Evolutionary conservation across 1,284 basidiomycete genomes (phyloP).

Genomic region (Fomitopsis schrenkii): DNA sequence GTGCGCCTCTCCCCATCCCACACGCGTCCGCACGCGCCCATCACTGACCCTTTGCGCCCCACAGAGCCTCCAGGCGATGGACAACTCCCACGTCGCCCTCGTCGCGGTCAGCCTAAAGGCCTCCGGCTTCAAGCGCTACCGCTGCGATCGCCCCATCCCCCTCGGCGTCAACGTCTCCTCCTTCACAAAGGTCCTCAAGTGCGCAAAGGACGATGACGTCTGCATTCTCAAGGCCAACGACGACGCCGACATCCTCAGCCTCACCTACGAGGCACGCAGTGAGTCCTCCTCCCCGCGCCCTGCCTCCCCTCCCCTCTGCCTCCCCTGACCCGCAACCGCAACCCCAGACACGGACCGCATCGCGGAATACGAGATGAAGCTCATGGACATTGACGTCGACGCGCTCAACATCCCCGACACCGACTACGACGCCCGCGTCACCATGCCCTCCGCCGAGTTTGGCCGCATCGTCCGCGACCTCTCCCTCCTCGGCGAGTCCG

Average conservation of each 20-base stretch:
- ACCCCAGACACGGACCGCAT: constrained; percentile 91
- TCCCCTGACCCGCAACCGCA: constrained; percentile 10
- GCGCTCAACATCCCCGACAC: constrained; percentile 98
- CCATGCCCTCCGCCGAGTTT: constrained; percentile 87
- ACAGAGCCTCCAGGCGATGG: constrained; percentile 94
- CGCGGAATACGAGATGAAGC: constrained; percentile 98
- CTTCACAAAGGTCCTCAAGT: constrained; percentile 95
- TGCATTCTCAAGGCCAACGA: constrained; percentile 92
- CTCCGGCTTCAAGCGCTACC: constrained; percentile 82
- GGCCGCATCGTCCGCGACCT: constrained; percentile 92
- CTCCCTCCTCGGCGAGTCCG: constrained; percentile 88
- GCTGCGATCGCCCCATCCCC: constrained; percentile 96
- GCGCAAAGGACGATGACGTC: constrained; percentile 95
- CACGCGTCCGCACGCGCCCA: not conserved
- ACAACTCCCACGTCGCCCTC: constrained; percentile 98
- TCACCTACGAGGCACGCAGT: constrained; percentile 93
- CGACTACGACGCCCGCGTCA: constrained; percentile 93
- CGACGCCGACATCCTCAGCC: constrained; percentile 85
- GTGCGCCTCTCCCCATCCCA: constrained; percentile 40
- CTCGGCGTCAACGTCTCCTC: constrained; percentile 88
- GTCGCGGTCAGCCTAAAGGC: constrained; percentile 80
- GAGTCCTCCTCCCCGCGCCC: constrained; percentile 26
- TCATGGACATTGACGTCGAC: constrained; percentile 99
- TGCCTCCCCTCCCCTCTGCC: constrained; percentile 1
- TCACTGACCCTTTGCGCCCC: not conserved